These are phyloP conservation scores for Epichloe coenophiala DNA, from an alignment of 2,329 filamentous ascomycete species.

Conservation along the genomic window DNA sequence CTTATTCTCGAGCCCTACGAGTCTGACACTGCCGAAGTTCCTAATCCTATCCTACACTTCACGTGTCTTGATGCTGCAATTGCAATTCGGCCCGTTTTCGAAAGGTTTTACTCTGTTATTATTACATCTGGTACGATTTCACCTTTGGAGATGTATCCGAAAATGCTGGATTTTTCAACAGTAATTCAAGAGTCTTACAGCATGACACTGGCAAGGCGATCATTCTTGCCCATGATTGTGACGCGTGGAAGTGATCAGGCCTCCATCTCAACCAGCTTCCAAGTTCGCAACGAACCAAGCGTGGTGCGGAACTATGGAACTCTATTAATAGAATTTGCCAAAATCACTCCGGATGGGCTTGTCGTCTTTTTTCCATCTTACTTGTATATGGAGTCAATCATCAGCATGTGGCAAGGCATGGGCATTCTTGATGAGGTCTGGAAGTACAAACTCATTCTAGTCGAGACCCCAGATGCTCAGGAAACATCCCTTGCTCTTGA, in stretches of 20 bases:
- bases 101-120: slow-evolving; percentile 93
- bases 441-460: slow-evolving; percentile 97
- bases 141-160: slow-evolving; percentile 95
- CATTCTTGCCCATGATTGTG: slow-evolving; percentile 97
- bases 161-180: slow-evolving; percentile 88
- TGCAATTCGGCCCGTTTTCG: slow-evolving; percentile 94
- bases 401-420: slow-evolving; percentile 99
- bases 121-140: slow-evolving; percentile 97
- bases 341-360: slow-evolving; percentile 89
- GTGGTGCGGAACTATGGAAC: slow-evolving; percentile 97
- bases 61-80: slow-evolving; percentile 95
- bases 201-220: slow-evolving; percentile 87
- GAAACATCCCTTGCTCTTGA: slow-evolving; percentile 92
- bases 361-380: slow-evolving; percentile 99
- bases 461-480: slow-evolving; percentile 94
- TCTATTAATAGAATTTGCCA: slow-evolving; percentile 85
- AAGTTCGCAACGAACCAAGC: slow-evolving; percentile 87
- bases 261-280: slow-evolving; percentile 83
- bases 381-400: slow-evolving; percentile 98
- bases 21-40: slow-evolving; percentile 86
- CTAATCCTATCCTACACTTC: slow-evolving; percentile 94
- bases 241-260: slow-evolving; percentile 91
- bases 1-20: slow-evolving; percentile 96
- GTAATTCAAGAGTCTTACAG: slow-evolving; percentile 94
- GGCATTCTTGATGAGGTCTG: slow-evolving; percentile 93